Base-by-base conservation (phyloP, 768 basidiomycete genomes). In the Lactarius deliciosus region DNA sequence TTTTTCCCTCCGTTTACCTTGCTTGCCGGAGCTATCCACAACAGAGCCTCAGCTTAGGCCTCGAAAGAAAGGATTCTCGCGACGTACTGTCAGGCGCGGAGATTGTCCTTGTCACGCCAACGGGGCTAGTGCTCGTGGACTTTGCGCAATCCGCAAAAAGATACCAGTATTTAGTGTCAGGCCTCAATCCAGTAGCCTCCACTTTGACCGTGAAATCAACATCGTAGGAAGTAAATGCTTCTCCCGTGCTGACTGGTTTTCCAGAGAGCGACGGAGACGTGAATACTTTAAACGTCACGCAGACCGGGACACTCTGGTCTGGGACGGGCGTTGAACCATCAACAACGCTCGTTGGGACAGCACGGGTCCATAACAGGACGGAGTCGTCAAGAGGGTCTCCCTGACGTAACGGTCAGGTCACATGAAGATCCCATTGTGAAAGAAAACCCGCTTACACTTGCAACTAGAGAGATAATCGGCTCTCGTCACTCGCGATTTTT, bases 131-230 rank as follows among this genome's bases (percentile, higher is more conserved):
- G 7, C 75, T 77, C 13, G 71, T 64, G 13, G 78, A 74, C 61
- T 83, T 81, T 6, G 81, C 81, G 66, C 85, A 86, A 70, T 86
- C 84, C 5, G 79, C 76, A 64, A 86, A 86, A 54, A 80, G 78
- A 74, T 80, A 86, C 72, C 80, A 85, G 70, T 86, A 88, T 61
- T 79, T 77, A 0, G 81, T 83, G 68, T 85, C 85, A 0, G 86
- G 77, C 50, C 77, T 69, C 59, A 87, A 73, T 3, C 78, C 78
- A 0, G 75, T 79, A 2, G 85, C 84, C 68, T 87, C 86, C 20
- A 87, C 81, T 73, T 86, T 86, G 69, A 85, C 78, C 0, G 85
- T 86, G 73, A 79, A 86, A 71, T 86, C 85, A 45, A 86, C 82
- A 63, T 88, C 86, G 61, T 82, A 81, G 62, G 71, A 80, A 0